Evolutionary conservation across 1,284 basidiomycete genomes (phyloP).

Genomic region (Trametes hirsuta): DNA sequence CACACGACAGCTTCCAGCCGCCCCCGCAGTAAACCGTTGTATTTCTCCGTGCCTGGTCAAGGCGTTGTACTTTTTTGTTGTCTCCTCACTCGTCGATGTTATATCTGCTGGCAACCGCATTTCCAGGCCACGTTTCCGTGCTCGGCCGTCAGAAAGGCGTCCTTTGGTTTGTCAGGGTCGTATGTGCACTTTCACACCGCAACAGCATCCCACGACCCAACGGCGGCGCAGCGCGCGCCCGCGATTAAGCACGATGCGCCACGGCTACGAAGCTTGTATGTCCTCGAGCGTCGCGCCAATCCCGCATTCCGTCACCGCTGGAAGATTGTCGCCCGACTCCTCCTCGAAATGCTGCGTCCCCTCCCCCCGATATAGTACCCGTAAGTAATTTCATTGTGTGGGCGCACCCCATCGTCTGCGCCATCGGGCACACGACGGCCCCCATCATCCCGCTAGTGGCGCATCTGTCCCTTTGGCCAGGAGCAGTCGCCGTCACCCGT

Average conservation of each 20-base stretch:
- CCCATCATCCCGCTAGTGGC: background rate
- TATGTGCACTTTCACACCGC: no score
- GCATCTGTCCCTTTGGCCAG: background rate
- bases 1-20: conserved; percentile 53
- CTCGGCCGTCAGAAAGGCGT: no score
- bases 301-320: background rate
- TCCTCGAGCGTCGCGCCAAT: background rate
- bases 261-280: background rate
- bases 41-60: conserved; percentile 16
- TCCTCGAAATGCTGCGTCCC: no score
- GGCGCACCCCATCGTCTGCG: no score
- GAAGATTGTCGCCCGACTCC: background rate
- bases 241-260: no score
- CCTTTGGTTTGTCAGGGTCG: no score
- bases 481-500: no score
- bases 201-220: background rate
- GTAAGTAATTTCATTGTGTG: no score
- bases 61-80: conserved; percentile 29
- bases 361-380: no score
- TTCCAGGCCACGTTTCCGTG: no score
- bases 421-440: background rate
- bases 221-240: background rate
- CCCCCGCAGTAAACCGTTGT: conserved; percentile 41
- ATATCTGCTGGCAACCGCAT: conserved; percentile 18
- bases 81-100: conserved; percentile 29